Base-by-base conservation (phyloP, 1,284 basidiomycete genomes). In the Fomitiporia mediterranea region DNA sequence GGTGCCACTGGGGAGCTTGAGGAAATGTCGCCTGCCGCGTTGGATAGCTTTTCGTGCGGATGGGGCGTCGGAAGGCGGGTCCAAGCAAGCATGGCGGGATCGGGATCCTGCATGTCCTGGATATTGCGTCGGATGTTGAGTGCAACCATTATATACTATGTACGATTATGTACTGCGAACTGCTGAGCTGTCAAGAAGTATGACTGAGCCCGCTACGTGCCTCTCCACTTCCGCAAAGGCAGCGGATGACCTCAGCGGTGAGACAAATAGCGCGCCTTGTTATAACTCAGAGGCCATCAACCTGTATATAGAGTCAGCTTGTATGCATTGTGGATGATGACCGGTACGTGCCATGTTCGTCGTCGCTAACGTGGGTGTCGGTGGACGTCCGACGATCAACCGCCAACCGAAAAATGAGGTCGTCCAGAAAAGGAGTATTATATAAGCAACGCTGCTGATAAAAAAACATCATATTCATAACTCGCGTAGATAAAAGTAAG, bases 21-120 rank as follows among this genome's bases (percentile, higher is more conserved):
- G 5, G 47, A 51, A n/a, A 32, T 38, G 37, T 28, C 28, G n/a
- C 21, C 13, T 11, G 48, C 17, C 13, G n/a, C n/a, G 9, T 35
- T 19, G 9, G 47, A 32, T 7, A 34, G 21, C 27, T 49, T 43
- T 17, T 23, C 35, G 51, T 8, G 44, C 25, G 46, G 25, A 23
- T 44, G 55, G 28, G 57, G 46, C 2, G 51, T 58, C 13, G 57
- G 57, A n/a, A 58, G 51, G 23, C 57, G 57, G 8, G 57, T 40
- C 57, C 57, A 58, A 48, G 47, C 51, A 9, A 48, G 47, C 57
- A 58, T 58, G 38, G 17, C 48, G 30, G 43, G 53, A 11, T 53
- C 51, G 13, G 19, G 2, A 34, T 49, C 47, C 32, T n/a, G 47
- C 17, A 25, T 28, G 0, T 4, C 15, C 17, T 49, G 47, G 27